Base-by-base conservation (phyloP, 1,284 basidiomycete genomes). In the Neolentinus lepideus region DNA sequence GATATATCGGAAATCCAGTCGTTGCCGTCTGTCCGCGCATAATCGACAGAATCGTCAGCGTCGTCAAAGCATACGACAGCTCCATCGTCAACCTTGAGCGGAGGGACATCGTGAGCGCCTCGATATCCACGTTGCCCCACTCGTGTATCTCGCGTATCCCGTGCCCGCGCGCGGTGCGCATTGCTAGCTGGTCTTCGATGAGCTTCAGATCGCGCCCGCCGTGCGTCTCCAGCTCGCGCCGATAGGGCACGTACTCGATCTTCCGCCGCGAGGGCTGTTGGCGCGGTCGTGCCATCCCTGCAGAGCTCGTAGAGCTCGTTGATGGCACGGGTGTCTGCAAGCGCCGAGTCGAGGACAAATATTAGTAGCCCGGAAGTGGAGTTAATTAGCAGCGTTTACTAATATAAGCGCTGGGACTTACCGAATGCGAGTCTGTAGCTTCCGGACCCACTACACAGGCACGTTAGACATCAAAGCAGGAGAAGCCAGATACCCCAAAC, bases 171-270 rank as follows among this genome's bases (percentile, higher is more conserved):
- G 76, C 65, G 24, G 75, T 63, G 9, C 74, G 77, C 16, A 73
- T 69, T 38, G 83, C 75, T 4, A 50, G 47, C 63, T 91, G 86
- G 14, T 78, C 75, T 61, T 92, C 85, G 55, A 94, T 71, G n/a
- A 73, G 62, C 53, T 83, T 78, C 21, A 94, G 67, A 67, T 98
- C 92, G 65, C 94, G 87, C 12, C 95, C 95, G 29, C 92, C 94
- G 57, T 85, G 77, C 0, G 85, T 87, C n/a, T 89, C 84, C 26
- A 91, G 69, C 56, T 90, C 86, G 25, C 90, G 84, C 10, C 82
- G 81, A 16, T 92, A 74, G 0, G 96, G 96, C 25, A 90, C 76
- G 67, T 98, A 99, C 73, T 94, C 91, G 62, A 98, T 90, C 71
- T 89, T 92, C 64, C 90, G 87, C 57, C 92, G 83, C 35, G 82